Conservation (phyloP, 257 asterid genomes). For the Capsicum pubescens region DNA sequence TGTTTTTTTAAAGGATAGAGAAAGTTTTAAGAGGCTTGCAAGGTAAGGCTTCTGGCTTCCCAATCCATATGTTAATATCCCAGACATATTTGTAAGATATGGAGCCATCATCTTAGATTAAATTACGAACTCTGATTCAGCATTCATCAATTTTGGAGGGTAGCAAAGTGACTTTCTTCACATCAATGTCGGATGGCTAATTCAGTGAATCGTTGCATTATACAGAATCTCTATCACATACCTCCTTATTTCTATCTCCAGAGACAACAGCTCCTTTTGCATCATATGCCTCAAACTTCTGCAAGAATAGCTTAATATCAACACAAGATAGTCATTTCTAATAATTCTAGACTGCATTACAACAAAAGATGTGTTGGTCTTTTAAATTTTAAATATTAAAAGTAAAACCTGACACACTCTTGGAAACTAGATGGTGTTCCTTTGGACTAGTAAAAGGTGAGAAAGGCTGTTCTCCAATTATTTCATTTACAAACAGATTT, state of each 20-base stretch:
- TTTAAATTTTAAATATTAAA: background rate
- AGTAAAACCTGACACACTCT: background rate
- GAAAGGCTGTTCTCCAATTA: background rate
- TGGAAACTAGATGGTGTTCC: conserved; percentile 20
- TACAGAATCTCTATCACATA: conserved; percentile 35
- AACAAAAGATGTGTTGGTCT: background rate
- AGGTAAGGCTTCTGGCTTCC: conserved; percentile 17
- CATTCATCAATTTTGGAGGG: background rate
- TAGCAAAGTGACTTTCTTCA: conserved; percentile 13
- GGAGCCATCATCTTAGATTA: conserved; percentile 18
- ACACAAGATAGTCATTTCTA: background rate
- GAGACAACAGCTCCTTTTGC: conserved; percentile 75
- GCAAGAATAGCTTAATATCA: conserved; percentile 36
- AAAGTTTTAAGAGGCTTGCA: conserved; percentile 9
- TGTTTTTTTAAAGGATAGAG: background rate
- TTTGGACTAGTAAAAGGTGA: background rate
- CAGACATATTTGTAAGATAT: background rate
- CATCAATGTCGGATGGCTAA: background rate
- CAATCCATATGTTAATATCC: background rate
- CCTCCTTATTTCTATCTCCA: conserved; percentile 93
- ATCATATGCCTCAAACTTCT: conserved; percentile 93
- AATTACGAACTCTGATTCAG: background rate
- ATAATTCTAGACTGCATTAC: background rate
- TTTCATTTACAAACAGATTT: background rate
- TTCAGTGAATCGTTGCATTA: conserved; percentile 20